Conservation (phyloP, 108 stramenopile species). For the Cyclotella choctawhatcheeana region DNA sequence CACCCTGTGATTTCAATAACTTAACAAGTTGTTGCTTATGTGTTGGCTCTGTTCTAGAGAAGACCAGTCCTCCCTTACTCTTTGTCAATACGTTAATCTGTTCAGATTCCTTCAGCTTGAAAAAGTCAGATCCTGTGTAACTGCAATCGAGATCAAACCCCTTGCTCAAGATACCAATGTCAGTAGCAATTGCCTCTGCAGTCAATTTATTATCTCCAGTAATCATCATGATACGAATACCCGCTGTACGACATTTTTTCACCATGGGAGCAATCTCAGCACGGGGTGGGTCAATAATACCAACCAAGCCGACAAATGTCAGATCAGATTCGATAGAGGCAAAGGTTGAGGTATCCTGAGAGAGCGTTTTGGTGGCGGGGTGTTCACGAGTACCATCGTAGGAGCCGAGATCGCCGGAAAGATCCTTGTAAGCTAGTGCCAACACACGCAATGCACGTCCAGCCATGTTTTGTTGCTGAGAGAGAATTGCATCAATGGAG, state of each 20-base stretch:
- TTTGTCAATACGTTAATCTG: conserved; percentile 36
- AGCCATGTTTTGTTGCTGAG: conserved; percentile 58
- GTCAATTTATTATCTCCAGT: conserved; percentile 90
- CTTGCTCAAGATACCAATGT: conserved; percentile 71
- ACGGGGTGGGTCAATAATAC: conserved; percentile 89
- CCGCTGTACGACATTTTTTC: conserved; percentile 69
- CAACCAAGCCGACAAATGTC: conserved; percentile 77
- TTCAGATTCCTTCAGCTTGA: conserved; percentile 40
- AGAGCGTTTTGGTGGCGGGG: conserved; percentile 32
- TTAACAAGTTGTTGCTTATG: conserved; percentile 88
- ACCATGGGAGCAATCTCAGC: conserved; percentile 82
- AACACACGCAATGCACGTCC: conserved; percentile 72
- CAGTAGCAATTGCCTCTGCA: conserved; percentile 84
- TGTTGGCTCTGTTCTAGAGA: conserved; percentile 77
- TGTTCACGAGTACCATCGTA: conserved; percentile 43
- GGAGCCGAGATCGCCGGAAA: conserved; percentile 39
- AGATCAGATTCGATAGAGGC: conserved; percentile 72
- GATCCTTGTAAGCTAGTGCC: conserved; percentile 68
- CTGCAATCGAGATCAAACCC: conserved; percentile 39
- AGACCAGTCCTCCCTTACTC: conserved; percentile 60
- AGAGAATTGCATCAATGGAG: conserved; percentile 36
- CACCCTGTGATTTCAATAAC: conserved; percentile 70
- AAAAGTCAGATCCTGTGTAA: conserved; percentile 56
- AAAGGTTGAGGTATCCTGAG: conserved; percentile 52
- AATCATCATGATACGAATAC: conserved; percentile 90